Base-by-base conservation (phyloP, 2,329 filamentous ascomycete species). In the Bipolaris cookei region DNA sequence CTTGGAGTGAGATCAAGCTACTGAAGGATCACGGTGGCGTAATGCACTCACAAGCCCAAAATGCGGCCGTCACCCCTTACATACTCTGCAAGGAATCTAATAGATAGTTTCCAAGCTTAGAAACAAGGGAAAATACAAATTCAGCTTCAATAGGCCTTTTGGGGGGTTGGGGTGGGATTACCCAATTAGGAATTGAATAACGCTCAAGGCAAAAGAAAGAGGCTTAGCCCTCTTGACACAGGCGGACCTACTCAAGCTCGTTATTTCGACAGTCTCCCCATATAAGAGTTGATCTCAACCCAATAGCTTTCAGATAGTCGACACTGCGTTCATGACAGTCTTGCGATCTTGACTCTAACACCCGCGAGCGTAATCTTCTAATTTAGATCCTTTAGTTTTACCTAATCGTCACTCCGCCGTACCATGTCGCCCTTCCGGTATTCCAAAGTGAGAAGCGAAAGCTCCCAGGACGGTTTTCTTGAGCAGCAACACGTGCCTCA, bases 371-470 rank as follows among this genome's bases (percentile, higher is more conserved):
- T 14, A 37, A 8, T 11, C 13, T 23, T 30, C 13, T 8, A 38
- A 63, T 52, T 34, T 3, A 30, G 7, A 11, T 20, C 6, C 11
- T 6, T 2, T 16, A 14, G 11, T 20, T 39, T 30, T 25, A 4
- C 4, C 13, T 45, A 32, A 20, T 30, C 4, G 10, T 4, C 10
- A 18, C 39, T 28, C 30, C 34, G 11, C 18, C 5, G 49, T 23
- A 18, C 2, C 16, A 49, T 50, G 45, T 45, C 30, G 6, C 28
- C 39, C 13, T 55, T 49, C 21, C 37, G 16, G 10, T 66, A 65
- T 55, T 45, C 56, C 11, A 66, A 63, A 47, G 56, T 65, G 23
- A 41, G 51, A 35, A 55, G 50, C 41, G 62, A 63, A 5, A 59
- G 52, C 50, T 52, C 34, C 1, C 32, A 44, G 7, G 43, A 52